A percentile compares a stretch with the other conserved stretches of the same genome.
Conservation (phyloP, 441 rosid species). For the Theobroma grandiflorum region DNA sequence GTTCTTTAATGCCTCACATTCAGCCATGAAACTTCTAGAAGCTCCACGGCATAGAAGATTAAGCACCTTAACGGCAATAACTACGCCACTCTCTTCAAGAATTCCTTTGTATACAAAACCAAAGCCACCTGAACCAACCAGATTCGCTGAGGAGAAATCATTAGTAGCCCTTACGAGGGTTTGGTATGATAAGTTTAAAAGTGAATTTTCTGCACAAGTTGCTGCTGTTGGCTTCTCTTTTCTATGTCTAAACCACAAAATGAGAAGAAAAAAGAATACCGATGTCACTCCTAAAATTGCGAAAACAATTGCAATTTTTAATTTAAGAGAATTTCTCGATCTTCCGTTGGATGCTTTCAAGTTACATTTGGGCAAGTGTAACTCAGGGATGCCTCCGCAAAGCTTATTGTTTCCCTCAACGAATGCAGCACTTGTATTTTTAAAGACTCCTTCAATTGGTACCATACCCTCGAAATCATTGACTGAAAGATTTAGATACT, state of each 20-base stretch:
- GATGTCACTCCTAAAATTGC: background rate
- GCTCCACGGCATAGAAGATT: background rate
- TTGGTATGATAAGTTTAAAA: constrained; percentile 31
- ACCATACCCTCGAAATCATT: constrained; percentile 36
- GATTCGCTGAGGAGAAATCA: constrained; percentile 31
- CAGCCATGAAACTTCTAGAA: constrained; percentile 10
- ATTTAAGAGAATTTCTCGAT: background rate
- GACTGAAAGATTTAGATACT: constrained; percentile 29
- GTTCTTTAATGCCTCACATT: background rate
- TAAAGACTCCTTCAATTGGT: constrained; percentile 35
- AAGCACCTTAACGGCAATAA: constrained; percentile 14
- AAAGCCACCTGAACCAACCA: constrained; percentile 36
- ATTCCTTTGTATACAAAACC: constrained; percentile 40
- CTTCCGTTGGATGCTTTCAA: background rate
- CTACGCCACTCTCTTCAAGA: background rate
- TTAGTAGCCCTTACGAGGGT: constrained; percentile 29
- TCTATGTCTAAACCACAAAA: background rate
- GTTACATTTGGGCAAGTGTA: constrained; percentile 30
- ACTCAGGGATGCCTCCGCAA: constrained; percentile 37
- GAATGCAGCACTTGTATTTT: constrained; percentile 29
- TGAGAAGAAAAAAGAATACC: background rate
- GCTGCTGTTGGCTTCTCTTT: background rate
- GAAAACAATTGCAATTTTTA: background rate
- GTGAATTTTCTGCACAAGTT: background rate
- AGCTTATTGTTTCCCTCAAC: constrained; percentile 26